phyloP scores from a whole-genome alignment of 768 basidiomycete species.

The Pisolithus microcarpus region DNA sequence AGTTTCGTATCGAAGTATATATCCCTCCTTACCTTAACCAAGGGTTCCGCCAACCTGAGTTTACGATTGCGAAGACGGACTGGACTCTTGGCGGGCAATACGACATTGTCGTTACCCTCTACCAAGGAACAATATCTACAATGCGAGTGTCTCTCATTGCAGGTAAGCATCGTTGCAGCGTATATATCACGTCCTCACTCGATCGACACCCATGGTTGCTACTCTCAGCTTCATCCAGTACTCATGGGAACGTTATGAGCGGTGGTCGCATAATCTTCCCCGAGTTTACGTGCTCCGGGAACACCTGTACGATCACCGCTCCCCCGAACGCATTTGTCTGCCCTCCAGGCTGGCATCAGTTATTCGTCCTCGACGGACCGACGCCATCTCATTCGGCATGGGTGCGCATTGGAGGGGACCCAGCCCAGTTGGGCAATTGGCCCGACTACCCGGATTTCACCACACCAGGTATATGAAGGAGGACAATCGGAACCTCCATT shows the following conservation, averaged over 20 bases:
- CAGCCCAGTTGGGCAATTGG: constrained; percentile 64
- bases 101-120: constrained; percentile 40
- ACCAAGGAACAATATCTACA: constrained; percentile 33
- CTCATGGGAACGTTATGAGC: constrained; percentile 69
- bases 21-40: constrained; percentile 77
- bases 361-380: constrained; percentile 72
- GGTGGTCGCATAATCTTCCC: constrained; percentile 69
- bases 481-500: not conserved
- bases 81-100: constrained; percentile 55
- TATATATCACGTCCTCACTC: not conserved
- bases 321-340: constrained; percentile 63
- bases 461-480: constrained; percentile 48
- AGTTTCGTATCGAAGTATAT: constrained; percentile 76
- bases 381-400: constrained; percentile 70
- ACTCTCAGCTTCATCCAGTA: constrained; percentile 56
- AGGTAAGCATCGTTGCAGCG: constrained; percentile 32
- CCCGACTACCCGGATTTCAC: constrained; percentile 63
- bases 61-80: constrained; percentile 51
- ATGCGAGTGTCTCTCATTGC: constrained; percentile 62
- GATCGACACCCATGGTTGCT: constrained; percentile 4
- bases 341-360: constrained; percentile 71
- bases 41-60: constrained; percentile 55
- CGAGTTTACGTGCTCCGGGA: constrained; percentile 58
- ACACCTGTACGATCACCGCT: constrained; percentile 68
- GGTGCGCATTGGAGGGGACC: constrained; percentile 78